Evolutionary conservation across 192 early-diverging fungal species (phyloP), one percentile per base, ranked within the genome.

Genomic region (Umbelopsis ramanniana): DNA sequence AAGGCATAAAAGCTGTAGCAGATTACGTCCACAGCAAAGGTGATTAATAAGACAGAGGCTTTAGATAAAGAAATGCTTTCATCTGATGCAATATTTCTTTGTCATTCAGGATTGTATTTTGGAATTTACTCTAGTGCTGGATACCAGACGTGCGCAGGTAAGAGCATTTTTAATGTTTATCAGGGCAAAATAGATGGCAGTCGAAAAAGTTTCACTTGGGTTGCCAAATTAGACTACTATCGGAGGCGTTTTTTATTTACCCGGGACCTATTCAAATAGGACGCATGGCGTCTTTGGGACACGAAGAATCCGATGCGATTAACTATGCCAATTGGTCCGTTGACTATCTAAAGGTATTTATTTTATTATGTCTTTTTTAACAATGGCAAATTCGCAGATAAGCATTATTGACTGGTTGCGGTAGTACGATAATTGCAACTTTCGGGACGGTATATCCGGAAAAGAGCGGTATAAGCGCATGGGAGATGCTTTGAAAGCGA

Each of bases 391-490:
- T 29, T 6, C 14, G 15, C 3, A 24, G 11, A 29, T 63, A 37
- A 4, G 29, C 15, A 35, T 5, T 6, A 11, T 37, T 37, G 4
- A 35, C 9, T 37, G 17, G 11, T 63, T 6, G 33, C 12, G 6
- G 40, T 38, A 63, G 69, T 79, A 86, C 55, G 88, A 89, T 53
- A 88, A 87, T 57, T 89, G 88, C 69, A 71, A 79, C 57, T 67
- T 63, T 19, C 33, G 77, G 48, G 68, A 85, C 54, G 72, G 82
- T 52, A 63, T 63, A 19, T 37, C 57, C 17, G 57, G 29, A 12
- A 63, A 70, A 52, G 3, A 77, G 68, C 48, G 78, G 72, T 21
- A 85, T 82, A 14, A 43, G 70, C 11, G 77, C 76, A 68, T 63
- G 57, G 57, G 63, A 52, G 79, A 84, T 68, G 84, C 84, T 12